Evolutionary conservation across 208 protist genomes (phyloP), one percentile per base, ranked within the genome.

Genomic region (Wallacemonas collosoma): DNA sequence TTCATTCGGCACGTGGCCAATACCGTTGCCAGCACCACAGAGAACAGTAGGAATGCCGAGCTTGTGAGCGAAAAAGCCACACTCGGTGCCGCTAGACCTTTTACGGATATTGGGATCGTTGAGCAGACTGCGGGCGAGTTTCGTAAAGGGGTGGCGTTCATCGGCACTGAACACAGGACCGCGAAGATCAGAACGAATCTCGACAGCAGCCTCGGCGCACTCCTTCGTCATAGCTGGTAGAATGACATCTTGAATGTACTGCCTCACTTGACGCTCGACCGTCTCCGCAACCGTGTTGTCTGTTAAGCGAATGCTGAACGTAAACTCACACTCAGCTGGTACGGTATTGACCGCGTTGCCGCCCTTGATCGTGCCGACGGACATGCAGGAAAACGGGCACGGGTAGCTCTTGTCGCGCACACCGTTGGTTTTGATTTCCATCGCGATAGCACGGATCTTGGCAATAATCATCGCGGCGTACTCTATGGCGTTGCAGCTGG

Each of bases 401-500:
- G 74, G 50, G 40, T 68, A 79, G 48, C 54, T 54, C 14, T 35
- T 40, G 38, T 36, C 45, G 7, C 53, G 38, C 3, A 43, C n/a
- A 43, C 68, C 68, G 58, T 71, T 62, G 43, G 17, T 45, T 17
- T 54, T 54, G 40, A 65, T 38, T 12, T 65, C 60, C 60, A 65
- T 45, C 4, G 60, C 60, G 41, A 65, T 65, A 2, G 53, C 60
- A n/a, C 60, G 60, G 11, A 85, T 77, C 55, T 75, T 81, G 54
- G 73, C 63, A 61, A 89, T 76, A 12, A 88, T 80, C 75, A 79
- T 81, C 12, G 74, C 70, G 9, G 73, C 77, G 50, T 77, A 77
- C 63, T 83, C 71, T 12, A 80, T 76, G 15, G 71, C 77, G 65
- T 81, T 86, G 75, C 73, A 80, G 74, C 77, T 83, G 14, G 71